phyloP scores from a whole-genome alignment of 2,329 filamentous ascomycete species.

The Calonectria pseudoturangicola region DNA sequence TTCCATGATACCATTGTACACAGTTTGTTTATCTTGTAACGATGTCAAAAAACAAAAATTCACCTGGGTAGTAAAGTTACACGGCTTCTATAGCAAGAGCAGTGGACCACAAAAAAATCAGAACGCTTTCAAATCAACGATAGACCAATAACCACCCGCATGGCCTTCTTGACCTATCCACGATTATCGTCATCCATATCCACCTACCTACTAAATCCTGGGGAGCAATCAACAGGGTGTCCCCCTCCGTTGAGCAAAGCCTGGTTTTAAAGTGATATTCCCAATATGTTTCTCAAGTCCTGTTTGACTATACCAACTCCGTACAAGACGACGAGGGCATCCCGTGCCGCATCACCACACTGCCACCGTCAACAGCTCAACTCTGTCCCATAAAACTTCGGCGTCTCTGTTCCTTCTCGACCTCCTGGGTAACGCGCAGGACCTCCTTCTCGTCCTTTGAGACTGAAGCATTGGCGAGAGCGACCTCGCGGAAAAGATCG shows the following conservation, averaged over 20 bases:
- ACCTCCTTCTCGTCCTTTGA: slow-evolving; percentile 84
- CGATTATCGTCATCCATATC: slow-evolving; percentile 24
- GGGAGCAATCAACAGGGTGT: slow-evolving; percentile 7
- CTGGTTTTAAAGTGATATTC: slow-evolving; percentile 34
- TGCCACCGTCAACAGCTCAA: slow-evolving; percentile 15
- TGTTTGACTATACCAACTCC: not conserved
- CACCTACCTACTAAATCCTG: slow-evolving; percentile 31
- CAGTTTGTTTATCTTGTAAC: slow-evolving; percentile 11
- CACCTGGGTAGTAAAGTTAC: slow-evolving; percentile 25
- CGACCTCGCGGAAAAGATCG: slow-evolving; percentile 89
- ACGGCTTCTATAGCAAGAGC: slow-evolving; percentile 25
- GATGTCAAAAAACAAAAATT: slow-evolving; percentile 31
- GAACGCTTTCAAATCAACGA: slow-evolving; percentile 35
- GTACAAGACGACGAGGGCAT: not conserved
- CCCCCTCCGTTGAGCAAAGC: slow-evolving; percentile 20
- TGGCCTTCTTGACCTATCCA: slow-evolving; percentile 30
- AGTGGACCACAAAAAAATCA: slow-evolving; percentile 28
- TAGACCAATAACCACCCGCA: slow-evolving; percentile 27
- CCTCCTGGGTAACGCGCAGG: slow-evolving; percentile 78
- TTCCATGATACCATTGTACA: slow-evolving; percentile 36
- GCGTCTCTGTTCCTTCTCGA: slow-evolving; percentile 69
- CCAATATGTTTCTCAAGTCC: slow-evolving; percentile 18
- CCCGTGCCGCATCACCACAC: not conserved
- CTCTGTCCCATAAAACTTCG: slow-evolving; percentile 52
- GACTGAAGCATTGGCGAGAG: slow-evolving; percentile 93